phyloP scores from a whole-genome alignment of 306 rosid genomes.

The Vigna trinervia region DNA sequence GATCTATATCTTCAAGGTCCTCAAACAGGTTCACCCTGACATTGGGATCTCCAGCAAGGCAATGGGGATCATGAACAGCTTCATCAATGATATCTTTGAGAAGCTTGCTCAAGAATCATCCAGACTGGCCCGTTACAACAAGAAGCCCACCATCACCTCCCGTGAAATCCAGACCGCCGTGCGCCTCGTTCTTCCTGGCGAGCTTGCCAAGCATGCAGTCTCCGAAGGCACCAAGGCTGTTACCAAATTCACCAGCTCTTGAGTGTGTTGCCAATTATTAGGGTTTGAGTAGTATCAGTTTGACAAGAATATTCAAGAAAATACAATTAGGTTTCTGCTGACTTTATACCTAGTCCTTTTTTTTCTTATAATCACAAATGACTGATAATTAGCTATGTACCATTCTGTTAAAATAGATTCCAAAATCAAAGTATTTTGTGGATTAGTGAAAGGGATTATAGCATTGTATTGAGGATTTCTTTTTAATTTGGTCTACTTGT shows the following conservation, averaged over 20 bases:
- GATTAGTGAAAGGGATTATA: no score
- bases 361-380: no score
- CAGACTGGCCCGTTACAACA: conserved; percentile 49
- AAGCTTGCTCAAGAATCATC: conserved; percentile 53
- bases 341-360: no score
- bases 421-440: no score
- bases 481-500: no score
- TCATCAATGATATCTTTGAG: conserved; percentile 59
- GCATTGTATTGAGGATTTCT: no score
- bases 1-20: conserved; percentile 56
- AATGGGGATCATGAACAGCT: conserved; percentile 62
- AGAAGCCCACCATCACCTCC: conserved; percentile 55
- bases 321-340: no score
- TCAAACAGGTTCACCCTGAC: conserved; percentile 64
- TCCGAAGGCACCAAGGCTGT: conserved; percentile 63
- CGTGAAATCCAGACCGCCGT: conserved; percentile 62
- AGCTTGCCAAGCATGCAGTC: conserved; percentile 57
- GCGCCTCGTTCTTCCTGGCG: conserved; percentile 53
- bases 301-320: no score
- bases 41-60: conserved; percentile 60
- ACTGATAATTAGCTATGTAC: no score
- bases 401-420: no score
- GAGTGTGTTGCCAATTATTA: not conserved
- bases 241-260: conserved; percentile 55
- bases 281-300: no score